These are phyloP conservation scores for Nakazawaea pomicola DNA, from an alignment of 805 yeast species.

Conservation along the genomic window DNA sequence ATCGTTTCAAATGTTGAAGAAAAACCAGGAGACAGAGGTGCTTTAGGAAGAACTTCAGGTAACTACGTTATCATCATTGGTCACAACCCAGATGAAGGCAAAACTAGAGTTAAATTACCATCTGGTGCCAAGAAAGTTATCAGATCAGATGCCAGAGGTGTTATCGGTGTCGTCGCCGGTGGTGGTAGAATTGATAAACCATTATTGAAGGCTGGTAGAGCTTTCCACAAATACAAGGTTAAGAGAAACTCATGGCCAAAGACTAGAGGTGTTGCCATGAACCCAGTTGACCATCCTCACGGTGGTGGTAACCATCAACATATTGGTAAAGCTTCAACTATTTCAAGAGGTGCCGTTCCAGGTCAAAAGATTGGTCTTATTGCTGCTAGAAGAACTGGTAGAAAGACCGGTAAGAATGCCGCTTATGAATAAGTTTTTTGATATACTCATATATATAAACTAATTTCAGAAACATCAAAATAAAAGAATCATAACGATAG, in stretches of 20 bases:
- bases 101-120: constrained; percentile 99
- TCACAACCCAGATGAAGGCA: constrained; percentile 98
- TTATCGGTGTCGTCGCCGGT: constrained; percentile 99
- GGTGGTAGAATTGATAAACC: constrained; percentile 99
- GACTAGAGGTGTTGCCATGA: constrained; percentile 99
- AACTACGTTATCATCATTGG: constrained; percentile 98
- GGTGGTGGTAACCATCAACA: constrained; percentile 99
- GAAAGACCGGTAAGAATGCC: constrained; percentile 14
- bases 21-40: constrained; percentile 99
- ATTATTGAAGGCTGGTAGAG: constrained; percentile 99
- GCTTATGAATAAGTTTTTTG: constrained; percentile 8
- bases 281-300: constrained; percentile 99
- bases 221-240: constrained; percentile 98
- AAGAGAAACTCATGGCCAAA: constrained; percentile 99
- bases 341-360: constrained; percentile 98
- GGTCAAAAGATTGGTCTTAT: constrained; percentile 99
- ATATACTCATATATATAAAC: too few relatives aligned
- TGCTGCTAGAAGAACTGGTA: constrained; percentile 99
- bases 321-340: constrained; percentile 99
- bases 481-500: neutral
- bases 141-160: constrained; percentile 97
- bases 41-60: constrained; percentile 99
- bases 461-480: too few relatives aligned
- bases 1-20: constrained; percentile 97
- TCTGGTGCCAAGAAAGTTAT: constrained; percentile 98